Evolutionary conservation across 2,329 filamentous ascomycete genomes (phyloP).

Genomic region (Calonectria hawksworthii): DNA sequence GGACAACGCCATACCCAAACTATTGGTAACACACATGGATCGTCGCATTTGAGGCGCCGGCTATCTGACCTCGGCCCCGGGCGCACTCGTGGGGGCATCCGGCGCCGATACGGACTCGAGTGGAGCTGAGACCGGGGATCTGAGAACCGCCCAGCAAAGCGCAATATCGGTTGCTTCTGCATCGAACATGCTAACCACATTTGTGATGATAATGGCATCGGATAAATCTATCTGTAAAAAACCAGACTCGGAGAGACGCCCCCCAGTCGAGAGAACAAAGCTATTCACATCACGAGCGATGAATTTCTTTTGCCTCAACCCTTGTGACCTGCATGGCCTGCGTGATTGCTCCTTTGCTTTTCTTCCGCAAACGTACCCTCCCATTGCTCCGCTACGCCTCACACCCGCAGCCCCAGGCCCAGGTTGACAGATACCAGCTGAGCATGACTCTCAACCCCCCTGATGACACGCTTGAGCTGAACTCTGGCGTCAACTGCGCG

Average conservation of each 20-base stretch:
- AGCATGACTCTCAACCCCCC: background rate
- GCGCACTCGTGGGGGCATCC: conserved; percentile 13
- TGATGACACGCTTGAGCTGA: background rate
- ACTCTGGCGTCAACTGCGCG: background rate
- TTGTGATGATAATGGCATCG: background rate
- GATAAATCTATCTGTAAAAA: background rate
- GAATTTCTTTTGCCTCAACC: background rate
- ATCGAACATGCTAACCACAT: background rate
- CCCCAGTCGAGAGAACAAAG: background rate
- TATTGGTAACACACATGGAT: conserved; percentile 22
- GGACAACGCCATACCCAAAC: conserved; percentile 20
- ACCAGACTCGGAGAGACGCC: background rate
- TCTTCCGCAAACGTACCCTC: background rate
- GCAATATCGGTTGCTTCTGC: background rate
- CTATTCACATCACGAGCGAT: background rate
- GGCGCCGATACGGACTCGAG: conserved; percentile 18
- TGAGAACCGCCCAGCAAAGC: background rate
- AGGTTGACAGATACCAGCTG: background rate
- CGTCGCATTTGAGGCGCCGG: conserved; percentile 13
- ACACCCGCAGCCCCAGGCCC: background rate
- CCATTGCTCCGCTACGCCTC: background rate
- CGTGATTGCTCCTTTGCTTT: conserved; percentile 18
- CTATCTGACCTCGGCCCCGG: conserved; percentile 11
- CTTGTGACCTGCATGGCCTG: background rate
- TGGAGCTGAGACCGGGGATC: conserved; percentile 10